Percentiles rank a stretch among this genome's conserved stretches.
phyloP scores from a whole-genome alignment of 331 rosid genomes.

The Ulmus americana region DNA sequence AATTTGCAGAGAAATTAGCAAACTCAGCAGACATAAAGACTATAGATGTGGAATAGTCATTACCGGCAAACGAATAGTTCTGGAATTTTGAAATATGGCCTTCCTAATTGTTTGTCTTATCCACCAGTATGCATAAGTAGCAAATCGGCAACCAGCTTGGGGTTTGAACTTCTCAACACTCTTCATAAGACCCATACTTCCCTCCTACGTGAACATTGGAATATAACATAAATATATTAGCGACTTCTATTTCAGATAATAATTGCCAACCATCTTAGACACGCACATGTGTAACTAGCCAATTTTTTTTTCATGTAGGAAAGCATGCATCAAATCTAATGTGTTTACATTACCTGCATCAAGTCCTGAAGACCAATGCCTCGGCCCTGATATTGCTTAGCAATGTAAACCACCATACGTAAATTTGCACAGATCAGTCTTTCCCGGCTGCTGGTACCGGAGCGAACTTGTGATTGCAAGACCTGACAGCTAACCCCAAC shows the following conservation, averaged over 20 bases:
- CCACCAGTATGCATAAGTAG: conserved; percentile 82
- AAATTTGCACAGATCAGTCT: conserved; percentile 63
- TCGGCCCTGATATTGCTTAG: conserved; percentile 71
- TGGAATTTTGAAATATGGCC: conserved; percentile 67
- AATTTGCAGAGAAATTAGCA: neutral
- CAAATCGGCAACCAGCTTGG: conserved; percentile 69
- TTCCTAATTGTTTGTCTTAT: conserved; percentile 68
- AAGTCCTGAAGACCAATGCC: conserved; percentile 74
- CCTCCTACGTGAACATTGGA: conserved; percentile 45
- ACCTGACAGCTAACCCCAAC: conserved; percentile 46
- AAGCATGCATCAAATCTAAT: neutral
- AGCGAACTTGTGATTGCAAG: conserved; percentile 42
- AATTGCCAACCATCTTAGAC: too few relatives aligned
- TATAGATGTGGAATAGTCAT: neutral
- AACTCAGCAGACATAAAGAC: neutral
- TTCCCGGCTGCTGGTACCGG: conserved; percentile 53
- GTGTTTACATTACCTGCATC: conserved; percentile 49
- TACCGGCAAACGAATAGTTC: conserved; percentile 88
- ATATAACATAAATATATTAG: neutral
- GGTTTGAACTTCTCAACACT: conserved; percentile 76
- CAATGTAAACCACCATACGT: conserved; percentile 73
- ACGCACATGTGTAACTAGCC: too few relatives aligned
- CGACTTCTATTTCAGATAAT: conserved; percentile 5
- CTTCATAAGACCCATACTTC: conserved; percentile 84
- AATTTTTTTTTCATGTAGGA: too few relatives aligned